These are phyloP conservation scores for Fereydounia khargensis DNA, from an alignment of 1,284 basidiomycete genomes.

Conservation along the genomic window DNA sequence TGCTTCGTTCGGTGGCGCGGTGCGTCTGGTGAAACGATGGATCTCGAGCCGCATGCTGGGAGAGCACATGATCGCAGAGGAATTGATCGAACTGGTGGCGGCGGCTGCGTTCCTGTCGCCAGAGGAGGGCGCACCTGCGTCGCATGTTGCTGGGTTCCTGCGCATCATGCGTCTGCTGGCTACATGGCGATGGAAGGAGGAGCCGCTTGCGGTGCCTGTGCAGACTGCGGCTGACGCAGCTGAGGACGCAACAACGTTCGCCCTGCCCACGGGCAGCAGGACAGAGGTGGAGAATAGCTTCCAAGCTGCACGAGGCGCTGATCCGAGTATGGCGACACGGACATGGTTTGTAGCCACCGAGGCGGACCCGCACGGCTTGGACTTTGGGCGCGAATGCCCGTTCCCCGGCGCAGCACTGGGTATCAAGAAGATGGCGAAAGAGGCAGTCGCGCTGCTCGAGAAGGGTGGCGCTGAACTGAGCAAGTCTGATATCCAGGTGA, in stretches of 20 bases:
- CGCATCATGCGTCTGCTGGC: constrained; percentile 72
- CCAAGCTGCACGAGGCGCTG: constrained; percentile 55
- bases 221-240: constrained; percentile 48
- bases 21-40: constrained; percentile 89
- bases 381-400: constrained; percentile 65
- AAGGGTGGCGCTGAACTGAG: constrained; percentile 42
- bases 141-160: constrained; percentile 70
- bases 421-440: constrained; percentile 37
- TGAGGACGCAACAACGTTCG: constrained; percentile 26
- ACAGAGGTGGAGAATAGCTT: constrained; percentile 65
- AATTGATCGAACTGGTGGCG: constrained; percentile 80
- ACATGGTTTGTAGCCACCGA: constrained; percentile 83
- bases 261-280: constrained; percentile 61
- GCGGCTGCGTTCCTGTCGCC: constrained; percentile 64
- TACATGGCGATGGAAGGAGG: constrained; percentile 71
- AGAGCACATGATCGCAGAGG: constrained; percentile 70
- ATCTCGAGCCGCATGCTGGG: constrained; percentile 80
- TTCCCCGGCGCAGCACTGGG: constrained; percentile 42
- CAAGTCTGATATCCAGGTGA: too few relatives aligned
- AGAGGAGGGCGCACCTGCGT: constrained; percentile 58
- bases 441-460: constrained; percentile 26
- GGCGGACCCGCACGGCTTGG: constrained; percentile 69
- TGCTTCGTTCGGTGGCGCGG: constrained; percentile 76
- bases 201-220: constrained; percentile 62
- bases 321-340: constrained; percentile 58